Conservation (phyloP, 2,329 filamentous ascomycete genomes). For the Penicillium paneum region DNA sequence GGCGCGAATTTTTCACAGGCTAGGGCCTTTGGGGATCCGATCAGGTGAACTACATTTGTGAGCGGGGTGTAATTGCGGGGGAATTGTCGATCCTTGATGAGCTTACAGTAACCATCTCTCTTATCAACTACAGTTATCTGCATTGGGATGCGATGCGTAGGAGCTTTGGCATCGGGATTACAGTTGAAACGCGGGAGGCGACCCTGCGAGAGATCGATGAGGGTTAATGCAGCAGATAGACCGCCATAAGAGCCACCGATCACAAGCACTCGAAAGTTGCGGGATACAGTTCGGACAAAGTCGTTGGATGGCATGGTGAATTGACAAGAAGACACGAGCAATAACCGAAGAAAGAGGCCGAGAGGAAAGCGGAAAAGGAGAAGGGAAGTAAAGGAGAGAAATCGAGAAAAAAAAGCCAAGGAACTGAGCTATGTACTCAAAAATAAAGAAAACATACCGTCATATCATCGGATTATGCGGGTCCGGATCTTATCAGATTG, state of each 20-base stretch:
- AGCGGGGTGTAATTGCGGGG: background rate
- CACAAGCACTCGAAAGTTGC: slow-evolving; percentile 57
- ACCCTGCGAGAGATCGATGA: slow-evolving; percentile 64
- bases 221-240: slow-evolving; percentile 62
- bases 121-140: slow-evolving; percentile 75
- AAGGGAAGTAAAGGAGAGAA: background rate
- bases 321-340: background rate
- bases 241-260: slow-evolving; percentile 72
- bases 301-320: slow-evolving; percentile 29
- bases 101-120: slow-evolving; percentile 74
- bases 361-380: background rate
- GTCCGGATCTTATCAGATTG: slow-evolving; percentile 12
- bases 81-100: background rate
- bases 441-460: background rate
- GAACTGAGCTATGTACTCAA: background rate
- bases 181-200: slow-evolving; percentile 46
- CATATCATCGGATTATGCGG: background rate
- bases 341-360: background rate
- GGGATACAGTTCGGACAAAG: slow-evolving; percentile 19
- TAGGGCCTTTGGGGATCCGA: slow-evolving; percentile 71
- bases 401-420: background rate
- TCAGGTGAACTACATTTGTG: slow-evolving; percentile 61
- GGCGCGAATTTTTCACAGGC: slow-evolving; percentile 61
- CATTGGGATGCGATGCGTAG: slow-evolving; percentile 51
- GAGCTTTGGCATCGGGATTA: slow-evolving; percentile 21